phyloP scores from a whole-genome alignment of 2,329 filamentous ascomycete species.

The Cytospora chrysosperma region DNA sequence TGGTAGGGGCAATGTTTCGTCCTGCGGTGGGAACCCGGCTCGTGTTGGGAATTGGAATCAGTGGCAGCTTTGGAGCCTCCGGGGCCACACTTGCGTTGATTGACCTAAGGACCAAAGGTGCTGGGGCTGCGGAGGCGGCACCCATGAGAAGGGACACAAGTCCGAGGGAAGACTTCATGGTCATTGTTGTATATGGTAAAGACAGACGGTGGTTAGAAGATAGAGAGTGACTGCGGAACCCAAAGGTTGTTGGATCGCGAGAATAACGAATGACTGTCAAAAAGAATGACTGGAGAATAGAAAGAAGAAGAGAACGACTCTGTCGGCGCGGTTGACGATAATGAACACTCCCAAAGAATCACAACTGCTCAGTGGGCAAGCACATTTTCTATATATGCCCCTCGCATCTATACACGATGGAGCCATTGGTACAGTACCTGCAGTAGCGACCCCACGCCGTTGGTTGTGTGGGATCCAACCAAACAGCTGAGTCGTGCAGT shows the following conservation, averaged over 20 bases:
- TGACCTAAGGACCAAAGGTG: neutral
- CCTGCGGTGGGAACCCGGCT: constrained; percentile 1
- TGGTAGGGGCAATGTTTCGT: constrained; percentile 16
- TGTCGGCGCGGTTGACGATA: neutral
- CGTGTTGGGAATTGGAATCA: constrained; percentile 8
- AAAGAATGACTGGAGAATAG: neutral
- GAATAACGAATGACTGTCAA: neutral
- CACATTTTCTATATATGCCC: neutral
- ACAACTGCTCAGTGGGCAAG: neutral
- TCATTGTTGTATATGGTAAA: neutral
- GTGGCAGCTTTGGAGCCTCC: constrained; percentile 6
- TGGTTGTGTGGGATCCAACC: neutral
- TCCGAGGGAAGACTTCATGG: constrained; percentile 5
- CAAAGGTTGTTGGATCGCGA: no score
- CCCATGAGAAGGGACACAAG: constrained; percentile 1
- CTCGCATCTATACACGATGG: neutral
- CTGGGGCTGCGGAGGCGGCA: neutral
- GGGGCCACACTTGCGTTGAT: neutral
- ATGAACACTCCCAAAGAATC: neutral
- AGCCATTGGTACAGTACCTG: neutral
- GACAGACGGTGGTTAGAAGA: neutral
- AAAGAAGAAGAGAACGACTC: neutral
- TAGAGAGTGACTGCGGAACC: neutral
- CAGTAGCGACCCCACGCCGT: neutral
- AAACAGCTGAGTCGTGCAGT: neutral